phyloP scores from a whole-genome alignment of 2,329 filamentous ascomycete genomes.

The Aspergillus sojae region DNA sequence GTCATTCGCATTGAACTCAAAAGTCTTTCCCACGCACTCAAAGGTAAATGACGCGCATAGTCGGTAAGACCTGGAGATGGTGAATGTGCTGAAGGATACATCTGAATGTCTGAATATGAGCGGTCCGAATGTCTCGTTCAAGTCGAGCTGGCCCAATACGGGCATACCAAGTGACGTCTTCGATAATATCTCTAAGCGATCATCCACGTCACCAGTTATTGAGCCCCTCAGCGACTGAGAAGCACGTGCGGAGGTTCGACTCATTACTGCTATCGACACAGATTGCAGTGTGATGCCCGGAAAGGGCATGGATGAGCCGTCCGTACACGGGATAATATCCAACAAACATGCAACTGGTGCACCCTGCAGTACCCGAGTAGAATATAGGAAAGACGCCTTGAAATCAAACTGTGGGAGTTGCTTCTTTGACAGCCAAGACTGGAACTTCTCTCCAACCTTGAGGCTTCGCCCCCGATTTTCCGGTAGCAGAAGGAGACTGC shows the following conservation, averaged over 20 bases:
- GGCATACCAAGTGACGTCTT: slow-evolving; percentile 8
- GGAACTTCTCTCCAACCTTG: slow-evolving; percentile 13
- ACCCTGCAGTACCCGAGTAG: slow-evolving; percentile 8
- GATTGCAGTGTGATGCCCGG: slow-evolving; percentile 11
- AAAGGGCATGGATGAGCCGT: slow-evolving; percentile 2
- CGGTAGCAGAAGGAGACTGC: slow-evolving; percentile 14
- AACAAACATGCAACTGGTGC: slow-evolving; percentile 11
- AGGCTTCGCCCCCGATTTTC: slow-evolving; percentile 16
- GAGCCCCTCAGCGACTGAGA: slow-evolving; percentile 16
- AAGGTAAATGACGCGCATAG: slow-evolving; percentile 10
- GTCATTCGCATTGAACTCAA: slow-evolving; percentile 2
- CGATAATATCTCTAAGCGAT: slow-evolving; percentile 12
- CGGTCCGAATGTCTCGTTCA: slow-evolving; percentile 12
- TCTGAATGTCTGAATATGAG: slow-evolving; percentile 11
- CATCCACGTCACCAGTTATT: slow-evolving; percentile 13
- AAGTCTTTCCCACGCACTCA: slow-evolving; percentile 13
- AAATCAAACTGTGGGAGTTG: slow-evolving; percentile 22
- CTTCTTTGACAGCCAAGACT: slow-evolving; percentile 15
- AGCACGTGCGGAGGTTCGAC: slow-evolving; percentile 15
- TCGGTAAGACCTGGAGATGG: slow-evolving; percentile 11
- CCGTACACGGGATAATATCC: slow-evolving; percentile 8
- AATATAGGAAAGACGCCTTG: slow-evolving; percentile 13
- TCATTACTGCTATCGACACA: slow-evolving; percentile 8
- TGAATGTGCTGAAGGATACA: slow-evolving; percentile 18
- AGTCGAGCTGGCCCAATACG: slow-evolving; percentile 7